Evolutionary conservation across 441 rosid species (phyloP), one percentile per base, ranked within the genome.

Genomic region (Mallotus japonicus): DNA sequence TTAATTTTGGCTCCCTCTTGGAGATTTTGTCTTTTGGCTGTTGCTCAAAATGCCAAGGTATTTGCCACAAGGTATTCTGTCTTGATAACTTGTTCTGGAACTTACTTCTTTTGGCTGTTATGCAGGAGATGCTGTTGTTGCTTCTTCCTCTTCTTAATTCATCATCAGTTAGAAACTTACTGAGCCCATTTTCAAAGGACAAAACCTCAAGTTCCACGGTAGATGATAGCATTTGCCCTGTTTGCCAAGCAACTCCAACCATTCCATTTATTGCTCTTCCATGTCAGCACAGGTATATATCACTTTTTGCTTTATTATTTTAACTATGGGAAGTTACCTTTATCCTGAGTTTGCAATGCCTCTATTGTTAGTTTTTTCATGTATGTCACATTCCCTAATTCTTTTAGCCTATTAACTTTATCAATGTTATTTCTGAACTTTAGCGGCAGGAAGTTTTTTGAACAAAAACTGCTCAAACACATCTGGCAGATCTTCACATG

Each of bases 131-230:
- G 99, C 77, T 95, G 77, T 68, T 95, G 83, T 76, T 95, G 76
- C 97, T 95, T 73, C 96, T 95, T 80, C 99, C 99, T 71, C 93
- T 92, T 86, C 98, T 95, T 73, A 95, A 92, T 84, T 92, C 97
- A 11, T 88, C 96, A 58, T 88, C 92, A 47, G 72, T 91, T 56
- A 92, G 89, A 83, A 88, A 79, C 73, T 74, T 95, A 58, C 88
- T 92, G 73, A 81, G 79, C 68, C 98, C 97, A 71, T 91, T 91
- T 76, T 86, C 98, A 56, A 95, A 90, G 82, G 90, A 88, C 60
- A 90, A 88, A 80, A 84, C 96, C 70, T 85, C 86, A 56, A 83
- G 76, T 82, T 83, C 88, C 62, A 76, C 78, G 49, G 85, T 65
- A 82, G 93, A 89, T 70, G 89, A 81, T 69, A 81, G 80, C 59